phyloP scores from a whole-genome alignment of 2,329 filamentous ascomycete species.

The Aspergillus puulaauensis region DNA sequence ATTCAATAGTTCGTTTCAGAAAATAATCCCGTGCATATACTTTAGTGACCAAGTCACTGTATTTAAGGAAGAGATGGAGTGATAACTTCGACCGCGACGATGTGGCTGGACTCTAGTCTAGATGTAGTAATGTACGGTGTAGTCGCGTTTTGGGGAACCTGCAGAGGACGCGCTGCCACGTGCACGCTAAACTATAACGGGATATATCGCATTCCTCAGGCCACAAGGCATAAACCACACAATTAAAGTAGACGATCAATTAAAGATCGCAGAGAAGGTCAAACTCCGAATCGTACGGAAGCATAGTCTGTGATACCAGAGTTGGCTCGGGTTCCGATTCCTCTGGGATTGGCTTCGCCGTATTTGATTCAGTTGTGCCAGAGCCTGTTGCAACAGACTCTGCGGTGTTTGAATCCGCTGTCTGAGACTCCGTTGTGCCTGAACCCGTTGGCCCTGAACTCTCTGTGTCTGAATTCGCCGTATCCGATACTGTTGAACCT shows the following conservation, averaged over 20 bases:
- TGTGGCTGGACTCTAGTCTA: conserved; percentile 1
- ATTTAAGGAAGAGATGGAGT: not conserved
- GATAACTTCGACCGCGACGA: not conserved
- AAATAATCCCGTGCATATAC: not conserved
- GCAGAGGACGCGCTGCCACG: conserved; percentile 10
- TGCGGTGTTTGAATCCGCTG: not conserved
- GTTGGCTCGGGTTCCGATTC: not conserved
- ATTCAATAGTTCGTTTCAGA: not conserved
- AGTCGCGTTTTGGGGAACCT: conserved; percentile 9
- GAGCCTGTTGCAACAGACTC: not conserved
- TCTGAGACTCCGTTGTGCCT: not conserved
- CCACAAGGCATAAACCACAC: conserved; percentile 5
- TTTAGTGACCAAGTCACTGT: not conserved
- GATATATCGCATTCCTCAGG: conserved; percentile 25
- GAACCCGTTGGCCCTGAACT: not conserved
- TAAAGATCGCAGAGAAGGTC: conserved; percentile 21
- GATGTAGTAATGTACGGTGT: not conserved
- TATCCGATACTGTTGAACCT: not conserved
- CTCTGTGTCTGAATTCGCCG: not conserved
- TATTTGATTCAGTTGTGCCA: not conserved
- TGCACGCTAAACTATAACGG: conserved; percentile 13
- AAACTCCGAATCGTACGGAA: conserved; percentile 21
- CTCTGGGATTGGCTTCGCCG: too few relatives aligned
- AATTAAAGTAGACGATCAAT: not conserved
- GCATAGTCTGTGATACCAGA: conserved; percentile 10